Evolutionary conservation across 768 basidiomycete genomes (phyloP).

Genomic region (Termitomyces sp.): DNA sequence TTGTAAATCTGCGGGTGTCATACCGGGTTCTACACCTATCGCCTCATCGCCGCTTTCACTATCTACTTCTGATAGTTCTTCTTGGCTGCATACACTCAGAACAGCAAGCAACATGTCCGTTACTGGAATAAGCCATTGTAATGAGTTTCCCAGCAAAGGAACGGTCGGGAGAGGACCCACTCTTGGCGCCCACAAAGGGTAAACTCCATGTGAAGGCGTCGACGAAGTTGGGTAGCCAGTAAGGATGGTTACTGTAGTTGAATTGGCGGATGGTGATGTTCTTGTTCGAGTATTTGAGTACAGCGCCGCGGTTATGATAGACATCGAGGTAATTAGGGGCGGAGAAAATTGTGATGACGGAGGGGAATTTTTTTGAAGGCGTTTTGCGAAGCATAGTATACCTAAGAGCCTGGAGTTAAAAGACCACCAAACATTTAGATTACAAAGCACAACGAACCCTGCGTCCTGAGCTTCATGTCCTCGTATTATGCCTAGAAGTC

Average conservation of each 20-base stretch:
- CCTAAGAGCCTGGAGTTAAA: constrained; percentile 26
- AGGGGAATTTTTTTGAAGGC: constrained; percentile 90
- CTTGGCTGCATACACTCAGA: constrained; percentile 87
- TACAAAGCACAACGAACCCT: constrained; percentile 46
- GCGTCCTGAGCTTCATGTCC: constrained; percentile 98
- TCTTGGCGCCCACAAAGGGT: constrained; percentile 96
- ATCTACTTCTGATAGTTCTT: constrained; percentile 72
- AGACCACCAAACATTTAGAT: neutral
- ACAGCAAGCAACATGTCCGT: constrained; percentile 97
- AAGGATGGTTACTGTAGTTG: constrained; percentile 76
- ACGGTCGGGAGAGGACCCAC: constrained; percentile 35
- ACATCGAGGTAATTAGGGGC: constrained; percentile 97
- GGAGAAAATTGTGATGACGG: constrained; percentile 96
- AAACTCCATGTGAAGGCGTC: constrained; percentile 98
- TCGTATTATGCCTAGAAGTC: constrained; percentile 87
- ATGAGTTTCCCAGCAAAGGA: neutral
- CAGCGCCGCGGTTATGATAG: constrained; percentile 94
- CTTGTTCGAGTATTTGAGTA: constrained; percentile 95
- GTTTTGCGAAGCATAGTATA: constrained; percentile 96
- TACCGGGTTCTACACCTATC: constrained; percentile 16
- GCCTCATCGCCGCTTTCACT: constrained; percentile 31
- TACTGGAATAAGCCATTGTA: constrained; percentile 40
- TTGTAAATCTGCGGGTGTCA: constrained; percentile 35
- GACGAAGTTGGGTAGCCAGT: constrained; percentile 97
- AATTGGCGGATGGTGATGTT: constrained; percentile 94